Percentiles rank a stretch among this genome's conserved stretches.
These are phyloP conservation scores for Populus simonii DNA, from an alignment of 345 rosid species.

Conservation along the genomic window DNA sequence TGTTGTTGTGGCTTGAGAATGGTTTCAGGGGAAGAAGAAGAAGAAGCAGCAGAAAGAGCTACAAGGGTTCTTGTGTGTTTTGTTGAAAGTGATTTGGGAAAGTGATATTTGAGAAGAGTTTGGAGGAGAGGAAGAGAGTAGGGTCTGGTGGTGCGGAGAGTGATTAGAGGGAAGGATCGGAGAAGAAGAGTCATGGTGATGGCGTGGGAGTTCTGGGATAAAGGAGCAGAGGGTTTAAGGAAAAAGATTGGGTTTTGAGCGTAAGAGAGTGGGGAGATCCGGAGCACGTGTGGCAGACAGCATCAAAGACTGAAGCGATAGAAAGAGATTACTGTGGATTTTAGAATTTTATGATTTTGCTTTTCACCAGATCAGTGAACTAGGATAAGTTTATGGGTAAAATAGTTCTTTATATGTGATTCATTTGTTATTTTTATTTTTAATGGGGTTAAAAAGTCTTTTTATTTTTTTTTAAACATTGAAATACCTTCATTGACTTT, in stretches of 20 bases:
- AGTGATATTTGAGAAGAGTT: slow-evolving; percentile 9
- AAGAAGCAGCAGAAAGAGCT: slow-evolving; percentile 31
- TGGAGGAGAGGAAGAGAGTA: slow-evolving; percentile 11
- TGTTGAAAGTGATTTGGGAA: slow-evolving; percentile 17
- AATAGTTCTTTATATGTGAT: no score
- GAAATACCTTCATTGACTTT: no score
- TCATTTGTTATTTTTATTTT: no score
- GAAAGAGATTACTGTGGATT: no score
- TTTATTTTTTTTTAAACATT: no score
- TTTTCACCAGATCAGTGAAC: no score
- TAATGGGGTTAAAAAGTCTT: no score
- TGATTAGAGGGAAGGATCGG: slow-evolving; percentile 36
- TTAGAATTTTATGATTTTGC: no score
- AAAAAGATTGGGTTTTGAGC: neutral
- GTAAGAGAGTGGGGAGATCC: neutral
- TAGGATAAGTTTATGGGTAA: no score
- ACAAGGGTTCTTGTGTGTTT: slow-evolving; percentile 20
- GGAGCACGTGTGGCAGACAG: neutral
- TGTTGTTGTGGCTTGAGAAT: slow-evolving; percentile 4
- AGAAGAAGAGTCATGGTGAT: slow-evolving; percentile 26
- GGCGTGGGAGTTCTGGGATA: slow-evolving; percentile 14
- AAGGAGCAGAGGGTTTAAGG: slow-evolving; percentile 39
- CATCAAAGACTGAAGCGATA: no score
- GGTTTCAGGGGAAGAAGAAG: slow-evolving; percentile 23
- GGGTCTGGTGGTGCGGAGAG: slow-evolving; percentile 21